Evolutionary conservation across 495 filamentous ascomycete genomes (phyloP).

Genomic region (Aspergillus asperescens): DNA sequence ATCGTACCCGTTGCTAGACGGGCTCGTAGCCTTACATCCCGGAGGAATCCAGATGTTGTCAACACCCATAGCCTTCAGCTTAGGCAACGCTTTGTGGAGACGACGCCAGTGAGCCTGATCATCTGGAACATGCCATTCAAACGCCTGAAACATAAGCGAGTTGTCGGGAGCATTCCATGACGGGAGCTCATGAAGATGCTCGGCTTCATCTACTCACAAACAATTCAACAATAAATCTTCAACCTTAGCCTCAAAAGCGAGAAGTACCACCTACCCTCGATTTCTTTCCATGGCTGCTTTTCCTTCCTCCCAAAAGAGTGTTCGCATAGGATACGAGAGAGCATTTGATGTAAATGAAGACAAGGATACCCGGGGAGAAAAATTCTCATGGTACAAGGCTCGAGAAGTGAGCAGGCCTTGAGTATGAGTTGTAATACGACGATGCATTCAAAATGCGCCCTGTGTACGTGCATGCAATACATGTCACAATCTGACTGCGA

Average conservation of each 20-base stretch:
- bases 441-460: background rate
- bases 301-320: constrained; percentile 6
- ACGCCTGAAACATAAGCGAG: constrained; percentile 61
- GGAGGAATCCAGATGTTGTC: constrained; percentile 69
- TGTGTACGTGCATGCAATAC: constrained; percentile 5
- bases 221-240: background rate
- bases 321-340: constrained; percentile 13
- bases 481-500: constrained; percentile 12
- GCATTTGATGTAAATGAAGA: constrained; percentile 4
- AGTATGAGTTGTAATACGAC: background rate
- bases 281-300: constrained; percentile 14
- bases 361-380: background rate
- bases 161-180: constrained; percentile 46
- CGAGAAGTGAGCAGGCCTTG: background rate
- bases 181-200: constrained; percentile 26
- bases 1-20: constrained; percentile 67
- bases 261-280: constrained; percentile 18
- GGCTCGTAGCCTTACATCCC: constrained; percentile 63
- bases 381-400: background rate
- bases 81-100: constrained; percentile 48
- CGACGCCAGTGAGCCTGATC: constrained; percentile 61
- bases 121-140: constrained; percentile 70
- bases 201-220: constrained; percentile 19
- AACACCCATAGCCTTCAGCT: constrained; percentile 56
- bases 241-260: background rate